phyloP scores from a whole-genome alignment of 2,329 filamentous ascomycete species.

The Sclerotiophoma versabilis region DNA sequence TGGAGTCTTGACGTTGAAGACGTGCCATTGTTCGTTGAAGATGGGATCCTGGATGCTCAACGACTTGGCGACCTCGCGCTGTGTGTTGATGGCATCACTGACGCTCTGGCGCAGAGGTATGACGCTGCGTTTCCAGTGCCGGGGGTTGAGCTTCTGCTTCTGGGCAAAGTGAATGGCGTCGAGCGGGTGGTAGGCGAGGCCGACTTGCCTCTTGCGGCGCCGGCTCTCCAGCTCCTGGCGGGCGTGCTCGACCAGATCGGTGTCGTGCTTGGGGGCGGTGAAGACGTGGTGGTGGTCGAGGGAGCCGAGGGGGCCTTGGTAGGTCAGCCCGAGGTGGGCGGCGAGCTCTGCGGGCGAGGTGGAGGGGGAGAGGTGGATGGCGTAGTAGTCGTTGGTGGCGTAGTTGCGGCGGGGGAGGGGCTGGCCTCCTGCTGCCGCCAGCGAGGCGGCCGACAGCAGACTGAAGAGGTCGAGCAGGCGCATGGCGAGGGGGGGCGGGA shows the following conservation, averaged over 20 bases:
- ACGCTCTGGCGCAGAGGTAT: slow-evolving; percentile 41
- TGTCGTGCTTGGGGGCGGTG: slow-evolving; percentile 67
- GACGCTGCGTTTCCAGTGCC: slow-evolving; percentile 65
- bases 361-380: slow-evolving; percentile 77
- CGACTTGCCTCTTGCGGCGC: slow-evolving; percentile 66
- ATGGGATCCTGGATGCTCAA: slow-evolving; percentile 89
- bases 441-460: slow-evolving; percentile 45
- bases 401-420: slow-evolving; percentile 70
- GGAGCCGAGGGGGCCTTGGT: slow-evolving; percentile 82
- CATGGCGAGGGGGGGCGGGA: slow-evolving; percentile 33
- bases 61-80: slow-evolving; percentile 54
- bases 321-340: slow-evolving; percentile 72
- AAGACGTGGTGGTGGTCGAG: slow-evolving; percentile 87
- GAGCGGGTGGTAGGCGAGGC: slow-evolving; percentile 62
- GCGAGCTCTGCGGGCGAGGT: slow-evolving; percentile 74
- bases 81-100: slow-evolving; percentile 57
- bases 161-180: slow-evolving; percentile 79
- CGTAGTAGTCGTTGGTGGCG: slow-evolving; percentile 88
- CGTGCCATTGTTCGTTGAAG: slow-evolving; percentile 94
- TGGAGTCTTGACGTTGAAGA: slow-evolving; percentile 79
- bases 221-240: slow-evolving; percentile 62
- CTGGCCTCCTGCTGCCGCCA: slow-evolving; percentile 34
- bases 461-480: slow-evolving; percentile 57
- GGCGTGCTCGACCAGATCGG: slow-evolving; percentile 61
- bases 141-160: slow-evolving; percentile 73